Conservation (phyloP, 2,329 filamentous ascomycete genomes). For the Aplosporella prunicola region DNA sequence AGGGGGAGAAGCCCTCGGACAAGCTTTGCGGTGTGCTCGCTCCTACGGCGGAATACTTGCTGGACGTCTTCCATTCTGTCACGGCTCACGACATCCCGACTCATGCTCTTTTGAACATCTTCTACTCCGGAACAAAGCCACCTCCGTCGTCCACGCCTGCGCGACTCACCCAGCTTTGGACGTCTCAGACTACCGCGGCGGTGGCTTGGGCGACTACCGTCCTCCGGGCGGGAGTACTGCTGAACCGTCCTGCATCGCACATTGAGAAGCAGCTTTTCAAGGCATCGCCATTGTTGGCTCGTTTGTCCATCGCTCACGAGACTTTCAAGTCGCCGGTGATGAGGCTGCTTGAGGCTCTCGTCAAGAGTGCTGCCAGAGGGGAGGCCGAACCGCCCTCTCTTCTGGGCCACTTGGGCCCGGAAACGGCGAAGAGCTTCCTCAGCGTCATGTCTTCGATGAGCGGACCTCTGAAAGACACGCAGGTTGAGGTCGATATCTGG, state of each 20-base stretch:
- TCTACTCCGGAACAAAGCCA: constrained; percentile 45
- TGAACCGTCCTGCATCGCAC: constrained; percentile 53
- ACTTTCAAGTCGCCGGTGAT: constrained; percentile 57
- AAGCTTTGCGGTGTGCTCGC: constrained; percentile 56
- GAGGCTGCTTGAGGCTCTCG: constrained; percentile 61
- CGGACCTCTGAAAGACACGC: constrained; percentile 57
- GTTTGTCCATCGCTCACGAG: constrained; percentile 63
- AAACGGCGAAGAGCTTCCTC: constrained; percentile 76
- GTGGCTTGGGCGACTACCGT: constrained; percentile 59
- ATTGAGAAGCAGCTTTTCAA: constrained; percentile 76
- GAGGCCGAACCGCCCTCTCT: constrained; percentile 76
- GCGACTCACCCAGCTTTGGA: constrained; percentile 33
- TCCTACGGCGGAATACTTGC: constrained; percentile 63
- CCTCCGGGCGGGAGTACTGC: constrained; percentile 58
- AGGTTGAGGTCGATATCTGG: constrained; percentile 66
- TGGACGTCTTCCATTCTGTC: constrained; percentile 65
- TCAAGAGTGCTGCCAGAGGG: constrained; percentile 55
- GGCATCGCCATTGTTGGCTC: constrained; percentile 63
- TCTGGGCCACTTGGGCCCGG: constrained; percentile 77
- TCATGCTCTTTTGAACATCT: constrained; percentile 63
- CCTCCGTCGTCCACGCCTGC: constrained; percentile 37
- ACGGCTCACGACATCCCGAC: constrained; percentile 63
- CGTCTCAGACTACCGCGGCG: constrained; percentile 53
- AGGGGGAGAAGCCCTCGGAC: constrained; percentile 30
- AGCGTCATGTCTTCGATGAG: constrained; percentile 68